Conservation (phyloP, 2,329 filamentous ascomycete species). For the Tricladium varicosporioides region DNA sequence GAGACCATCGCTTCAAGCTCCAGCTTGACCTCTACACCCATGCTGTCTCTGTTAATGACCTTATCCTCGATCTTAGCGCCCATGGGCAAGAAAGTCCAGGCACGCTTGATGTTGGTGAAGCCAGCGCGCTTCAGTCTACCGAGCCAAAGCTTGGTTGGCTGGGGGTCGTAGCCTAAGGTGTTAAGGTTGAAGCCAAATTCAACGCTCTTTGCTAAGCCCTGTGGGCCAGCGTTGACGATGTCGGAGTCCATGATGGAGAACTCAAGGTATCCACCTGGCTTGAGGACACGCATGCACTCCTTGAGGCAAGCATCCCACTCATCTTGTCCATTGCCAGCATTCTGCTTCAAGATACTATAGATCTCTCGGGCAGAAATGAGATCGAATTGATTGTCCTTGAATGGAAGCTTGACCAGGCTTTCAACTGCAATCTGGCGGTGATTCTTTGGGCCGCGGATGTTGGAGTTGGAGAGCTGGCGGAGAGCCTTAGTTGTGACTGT, state of each 20-base stretch:
- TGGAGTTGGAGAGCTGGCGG: slow-evolving; percentile 68
- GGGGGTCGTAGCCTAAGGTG: slow-evolving; percentile 85
- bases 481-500: slow-evolving; percentile 77
- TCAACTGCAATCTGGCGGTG: slow-evolving; percentile 80
- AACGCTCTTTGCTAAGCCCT: slow-evolving; percentile 78
- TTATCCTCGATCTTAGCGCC: slow-evolving; percentile 51
- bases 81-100: slow-evolving; percentile 88
- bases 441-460: slow-evolving; percentile 80
- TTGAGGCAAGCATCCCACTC: slow-evolving; percentile 84
- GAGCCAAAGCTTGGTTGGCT: slow-evolving; percentile 79
- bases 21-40: slow-evolving; percentile 44
- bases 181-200: slow-evolving; percentile 91
- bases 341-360: slow-evolving; percentile 77
- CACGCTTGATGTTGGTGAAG: slow-evolving; percentile 77
- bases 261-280: slow-evolving; percentile 89
- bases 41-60: slow-evolving; percentile 38
- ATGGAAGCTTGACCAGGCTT: slow-evolving; percentile 77
- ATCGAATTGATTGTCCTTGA: slow-evolving; percentile 83
- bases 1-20: slow-evolving; percentile 60
- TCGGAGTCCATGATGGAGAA: slow-evolving; percentile 89
- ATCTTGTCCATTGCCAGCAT: slow-evolving; percentile 65
- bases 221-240: slow-evolving; percentile 78
- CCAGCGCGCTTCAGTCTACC: slow-evolving; percentile 70
- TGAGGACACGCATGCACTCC: slow-evolving; percentile 84
- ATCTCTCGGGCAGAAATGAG: slow-evolving; percentile 87